Conservation (phyloP, 225 moss, liverwort and hornwort species). For the Physcomitrium patens region DNA sequence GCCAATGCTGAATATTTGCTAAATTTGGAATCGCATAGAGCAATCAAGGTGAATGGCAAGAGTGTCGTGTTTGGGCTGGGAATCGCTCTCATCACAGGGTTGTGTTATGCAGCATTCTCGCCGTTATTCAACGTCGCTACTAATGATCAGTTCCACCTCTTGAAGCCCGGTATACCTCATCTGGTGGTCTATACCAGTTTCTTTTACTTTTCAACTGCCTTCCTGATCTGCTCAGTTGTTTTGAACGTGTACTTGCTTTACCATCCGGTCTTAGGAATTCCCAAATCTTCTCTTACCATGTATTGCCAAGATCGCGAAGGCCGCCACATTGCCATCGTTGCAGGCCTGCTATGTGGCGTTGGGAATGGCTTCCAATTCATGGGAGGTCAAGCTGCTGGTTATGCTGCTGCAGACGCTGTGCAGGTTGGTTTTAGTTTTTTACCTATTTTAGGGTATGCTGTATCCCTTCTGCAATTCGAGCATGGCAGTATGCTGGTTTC, state of each 20-base stretch:
- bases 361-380: constrained; percentile 98
- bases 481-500: too few relatives aligned
- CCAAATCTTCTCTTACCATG: constrained; percentile 59
- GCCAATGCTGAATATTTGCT: constrained; percentile 59
- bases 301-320: constrained; percentile 68
- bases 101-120: constrained; percentile 85
- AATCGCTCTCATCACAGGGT: constrained; percentile 78
- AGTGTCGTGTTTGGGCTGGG: constrained; percentile 72
- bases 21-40: constrained; percentile 56
- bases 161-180: constrained; percentile 74
- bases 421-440: constrained; percentile 51
- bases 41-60: constrained; percentile 69
- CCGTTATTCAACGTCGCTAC: constrained; percentile 95
- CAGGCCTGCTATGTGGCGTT: constrained; percentile 78
- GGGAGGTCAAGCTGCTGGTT: constrained; percentile 99
- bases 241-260: constrained; percentile 78
- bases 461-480: too few relatives aligned
- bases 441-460: too few relatives aligned
- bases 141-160: constrained; percentile 79
- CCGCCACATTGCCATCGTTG: constrained; percentile 65
- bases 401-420: constrained; percentile 95
- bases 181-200: constrained; percentile 91
- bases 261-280: constrained; percentile 68
- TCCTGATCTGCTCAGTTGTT: constrained; percentile 60
- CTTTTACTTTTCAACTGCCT: constrained; percentile 91